Conservation (phyloP, 1,139 yeast genomes). For the Geotrichum histeridarum region DNA sequence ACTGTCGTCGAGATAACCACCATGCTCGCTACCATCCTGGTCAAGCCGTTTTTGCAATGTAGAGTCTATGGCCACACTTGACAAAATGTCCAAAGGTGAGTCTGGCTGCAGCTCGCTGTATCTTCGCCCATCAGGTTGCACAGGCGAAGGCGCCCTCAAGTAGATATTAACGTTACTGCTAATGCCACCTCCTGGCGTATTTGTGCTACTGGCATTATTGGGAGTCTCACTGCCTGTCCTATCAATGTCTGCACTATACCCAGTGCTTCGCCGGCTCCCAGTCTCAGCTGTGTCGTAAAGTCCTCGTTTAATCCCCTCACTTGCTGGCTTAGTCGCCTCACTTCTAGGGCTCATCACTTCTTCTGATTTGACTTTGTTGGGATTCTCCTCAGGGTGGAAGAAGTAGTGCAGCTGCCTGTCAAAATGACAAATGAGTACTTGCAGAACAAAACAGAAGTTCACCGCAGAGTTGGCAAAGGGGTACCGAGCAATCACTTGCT, state of each 20-base stretch:
- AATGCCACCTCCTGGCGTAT: neutral
- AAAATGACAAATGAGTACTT: slow-evolving; percentile 30
- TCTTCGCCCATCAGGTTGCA: slow-evolving; percentile 2
- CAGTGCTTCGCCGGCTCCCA: neutral
- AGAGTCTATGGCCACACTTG: slow-evolving; percentile 27
- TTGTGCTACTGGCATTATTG: neutral
- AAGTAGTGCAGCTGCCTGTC: slow-evolving; percentile 28
- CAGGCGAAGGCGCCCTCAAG: neutral
- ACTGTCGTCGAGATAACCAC: neutral
- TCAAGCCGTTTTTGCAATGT: slow-evolving; percentile 18
- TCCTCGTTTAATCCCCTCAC: slow-evolving; percentile 11
- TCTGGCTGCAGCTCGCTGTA: slow-evolving; percentile 22
- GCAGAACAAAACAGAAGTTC: slow-evolving; percentile 29
- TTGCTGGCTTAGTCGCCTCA: neutral
- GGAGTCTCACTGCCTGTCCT: neutral
- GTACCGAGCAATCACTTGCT: slow-evolving; percentile 23
- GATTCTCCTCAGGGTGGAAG: slow-evolving; percentile 15
- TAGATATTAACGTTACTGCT: neutral
- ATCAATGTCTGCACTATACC: neutral
- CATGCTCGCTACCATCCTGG: neutral
- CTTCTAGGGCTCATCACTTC: slow-evolving; percentile 2
- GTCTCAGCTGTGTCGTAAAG: neutral
- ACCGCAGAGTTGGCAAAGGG: slow-evolving; percentile 30
- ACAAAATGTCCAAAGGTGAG: slow-evolving; percentile 33
- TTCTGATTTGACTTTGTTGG: slow-evolving; percentile 5